Evolutionary conservation across 176 grass and related monocot genomes (phyloP), one percentile per base, ranked within the genome.

Genomic region (Oryza meridionalis): DNA sequence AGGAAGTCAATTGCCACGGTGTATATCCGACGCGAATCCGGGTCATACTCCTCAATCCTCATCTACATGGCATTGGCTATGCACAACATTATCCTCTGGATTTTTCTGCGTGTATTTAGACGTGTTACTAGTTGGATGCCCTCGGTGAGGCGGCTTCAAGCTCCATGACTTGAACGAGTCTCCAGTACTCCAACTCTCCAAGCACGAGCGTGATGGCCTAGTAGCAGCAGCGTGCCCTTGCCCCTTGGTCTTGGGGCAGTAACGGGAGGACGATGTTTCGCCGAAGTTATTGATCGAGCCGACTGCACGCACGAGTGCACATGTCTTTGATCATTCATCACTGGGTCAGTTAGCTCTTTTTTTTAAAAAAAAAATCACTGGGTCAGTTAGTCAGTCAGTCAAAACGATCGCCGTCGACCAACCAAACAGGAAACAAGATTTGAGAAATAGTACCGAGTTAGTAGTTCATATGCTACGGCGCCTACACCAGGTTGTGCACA

Each of bases 11-110:
- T n/a, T 58, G 19, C 17, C 53, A 58, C 7, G 6, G 53, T n/a
- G 53, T 58, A 58, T 64, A 63, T 82, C 88, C 67, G 66, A 78
- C 83, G 78, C 73, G 67, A 32, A 82, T 86, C 83, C 83, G 13
- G 74, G 83, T 86, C 88, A 86, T 53, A 90, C 43, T 44, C 83
- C 55, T 58, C 53, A 3, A 58, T 58, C 19, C 53, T 58, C 69
- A 13, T 67, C 58, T 73, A 45, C 73, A 71, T 90, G 82, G 82
- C 82, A 32, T 62, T 62, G 58, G 72, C 82, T 31, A 12, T 38
- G 21, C n/a, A 40, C 1, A 40, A 40, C 38, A 40, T 40, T 77
- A 88, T 77, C 79, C 73, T 72, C 31, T 40, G 5, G 16, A n/a
- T 63, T 40, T 67, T 27, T 19, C 10, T 40, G 7, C 15, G 31